Percentiles rank a stretch among this genome's conserved stretches.
phyloP scores from a whole-genome alignment of 1,284 basidiomycete genomes.

The Melampsora americana region DNA sequence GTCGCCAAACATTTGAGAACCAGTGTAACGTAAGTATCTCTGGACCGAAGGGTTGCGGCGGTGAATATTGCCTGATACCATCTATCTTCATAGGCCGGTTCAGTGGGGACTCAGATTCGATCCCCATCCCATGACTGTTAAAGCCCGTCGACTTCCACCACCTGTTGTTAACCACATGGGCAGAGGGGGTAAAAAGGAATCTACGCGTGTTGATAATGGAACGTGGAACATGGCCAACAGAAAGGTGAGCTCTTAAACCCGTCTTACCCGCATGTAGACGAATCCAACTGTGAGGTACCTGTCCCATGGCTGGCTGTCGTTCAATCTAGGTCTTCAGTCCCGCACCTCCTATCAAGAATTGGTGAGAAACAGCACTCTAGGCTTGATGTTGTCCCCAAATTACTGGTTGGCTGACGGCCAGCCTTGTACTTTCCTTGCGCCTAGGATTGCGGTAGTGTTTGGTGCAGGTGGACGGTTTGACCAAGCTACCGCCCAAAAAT shows the following conservation, averaged over 20 bases:
- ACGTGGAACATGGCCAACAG: conserved; percentile 28
- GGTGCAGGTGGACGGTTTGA: conserved; percentile 2
- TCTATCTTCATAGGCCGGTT: conserved; percentile 8
- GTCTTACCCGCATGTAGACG: background rate
- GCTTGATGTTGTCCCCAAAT: no score
- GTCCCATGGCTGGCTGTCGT: background rate
- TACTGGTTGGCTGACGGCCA: background rate
- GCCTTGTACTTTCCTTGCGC: background rate
- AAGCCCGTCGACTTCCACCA: conserved; percentile 35
- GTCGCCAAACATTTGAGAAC: conserved; percentile 11
- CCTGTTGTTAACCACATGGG: conserved; percentile 17
- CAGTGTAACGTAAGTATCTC: background rate
- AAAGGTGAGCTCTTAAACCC: background rate
- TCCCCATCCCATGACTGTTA: conserved; percentile 8
- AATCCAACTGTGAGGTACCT: background rate
- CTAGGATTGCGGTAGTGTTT: conserved; percentile 22
- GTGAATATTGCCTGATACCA: background rate
- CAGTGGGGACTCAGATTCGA: conserved; percentile 38
- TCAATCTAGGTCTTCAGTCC: conserved; percentile 14
- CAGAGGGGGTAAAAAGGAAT: background rate
- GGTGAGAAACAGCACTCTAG: conserved; percentile 18
- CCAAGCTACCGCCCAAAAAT: background rate
- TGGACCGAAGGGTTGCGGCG: no score
- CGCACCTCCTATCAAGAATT: conserved; percentile 13
- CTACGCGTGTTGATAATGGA: conserved; percentile 15